Conservation (phyloP, 441 rosid genomes). For the Oxalis stricta region DNA sequence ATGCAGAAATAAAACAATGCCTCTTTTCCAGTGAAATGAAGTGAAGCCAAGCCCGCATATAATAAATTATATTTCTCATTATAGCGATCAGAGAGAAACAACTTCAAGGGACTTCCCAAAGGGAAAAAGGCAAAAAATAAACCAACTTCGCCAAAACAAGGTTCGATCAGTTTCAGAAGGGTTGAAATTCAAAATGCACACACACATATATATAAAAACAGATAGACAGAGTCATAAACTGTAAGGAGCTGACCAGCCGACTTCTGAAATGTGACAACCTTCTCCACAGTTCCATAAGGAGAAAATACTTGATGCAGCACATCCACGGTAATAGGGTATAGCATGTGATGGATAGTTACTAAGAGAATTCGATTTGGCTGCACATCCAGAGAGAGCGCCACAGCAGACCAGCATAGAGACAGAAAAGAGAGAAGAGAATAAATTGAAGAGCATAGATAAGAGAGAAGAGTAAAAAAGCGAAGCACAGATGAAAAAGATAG, state of each 20-base stretch:
- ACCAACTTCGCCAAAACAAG: conserved; percentile 6
- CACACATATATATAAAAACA: conserved; percentile 15
- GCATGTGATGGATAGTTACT: conserved; percentile 94
- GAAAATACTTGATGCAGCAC: conserved; percentile 98
- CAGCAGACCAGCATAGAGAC: conserved; percentile 47
- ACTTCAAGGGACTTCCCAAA: not conserved
- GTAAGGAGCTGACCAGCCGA: conserved; percentile 89
- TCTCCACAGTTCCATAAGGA: conserved; percentile 93
- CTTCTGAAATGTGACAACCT: conserved; percentile 98
- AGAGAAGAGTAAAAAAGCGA: conserved; percentile 20
- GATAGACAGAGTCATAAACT: conserved; percentile 28
- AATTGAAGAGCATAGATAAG: conserved; percentile 36
- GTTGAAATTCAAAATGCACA: conserved; percentile 8
- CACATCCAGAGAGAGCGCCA: conserved; percentile 44
- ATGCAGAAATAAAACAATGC: conserved; percentile 6
- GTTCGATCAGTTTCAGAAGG: conserved; percentile 3
- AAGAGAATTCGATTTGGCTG: conserved; percentile 98
- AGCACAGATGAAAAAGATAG: conserved; percentile 6
- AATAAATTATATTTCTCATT: too few relatives aligned
- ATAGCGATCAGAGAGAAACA: too few relatives aligned
- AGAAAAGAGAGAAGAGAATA: conserved; percentile 39
- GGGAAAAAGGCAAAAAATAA: conserved; percentile 4
- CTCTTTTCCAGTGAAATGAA: conserved; percentile 5
- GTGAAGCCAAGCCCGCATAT: conserved; percentile 3
- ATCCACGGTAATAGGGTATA: conserved; percentile 97